Base-by-base conservation (phyloP, 257 asterid species). In the Avicennia marina region DNA sequence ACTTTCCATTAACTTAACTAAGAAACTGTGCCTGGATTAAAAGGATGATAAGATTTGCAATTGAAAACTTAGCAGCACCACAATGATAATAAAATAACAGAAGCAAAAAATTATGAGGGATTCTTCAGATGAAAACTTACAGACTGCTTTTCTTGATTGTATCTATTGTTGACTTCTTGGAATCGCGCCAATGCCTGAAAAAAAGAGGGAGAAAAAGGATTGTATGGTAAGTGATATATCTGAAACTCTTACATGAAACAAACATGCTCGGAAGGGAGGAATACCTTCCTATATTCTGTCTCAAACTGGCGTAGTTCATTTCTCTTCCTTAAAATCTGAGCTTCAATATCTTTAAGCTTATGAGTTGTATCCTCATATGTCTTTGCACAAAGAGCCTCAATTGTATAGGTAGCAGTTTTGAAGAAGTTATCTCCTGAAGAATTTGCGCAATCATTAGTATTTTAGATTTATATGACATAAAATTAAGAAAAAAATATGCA, bases 111-210 rank as follows among this genome's bases (percentile, higher is more conserved):
- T n/a, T n/a, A 49, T 5, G 32, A 52, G 55, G 58, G 63, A 63
- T 51, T 71, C 40, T 56, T 40, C 32, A 15, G 34, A 59, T 21
- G 67, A 44, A 72, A 71, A 81, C 98, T 82, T 84, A 93, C 99
- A 46, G 96, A 48, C 67, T 80, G 94, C 76, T 93, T 93, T 74
- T 93, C 99, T 77, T 82, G 95, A 70, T 58, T 79, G 59, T 93
- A 93, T 83, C 94, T 77, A 58, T 84, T 89, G 61, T 95, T 93
- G 62, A 84, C 99, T 77, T 93, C 99, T 78, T 93, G 99, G 68
- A 86, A 93, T 65, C 95, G 82, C 11, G 97, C 95, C 82, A 93
- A 68, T 66, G 99, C 97, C 97, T 91, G 86, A 15, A 79, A 64
- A 53, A 62, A 22, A 62, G 46, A 33, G 41, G 12, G 17, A 38